Percentiles rank a stretch among this genome's conserved stretches.
phyloP scores from a whole-genome alignment of 495 filamentous ascomycete species.

The Chaetomium cochliodes region DNA sequence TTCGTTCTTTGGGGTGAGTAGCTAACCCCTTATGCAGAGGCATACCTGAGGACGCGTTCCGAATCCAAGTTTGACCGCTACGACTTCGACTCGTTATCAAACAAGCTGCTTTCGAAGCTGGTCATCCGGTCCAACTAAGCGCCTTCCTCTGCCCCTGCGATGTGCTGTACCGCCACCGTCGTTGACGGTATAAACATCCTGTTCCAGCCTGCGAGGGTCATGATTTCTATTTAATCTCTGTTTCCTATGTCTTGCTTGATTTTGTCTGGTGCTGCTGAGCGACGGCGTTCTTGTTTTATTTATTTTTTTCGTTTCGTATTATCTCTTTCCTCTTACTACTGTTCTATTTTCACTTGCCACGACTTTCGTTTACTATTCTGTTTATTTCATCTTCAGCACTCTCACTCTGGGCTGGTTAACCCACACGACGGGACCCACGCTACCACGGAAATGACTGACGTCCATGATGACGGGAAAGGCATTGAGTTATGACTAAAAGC shows the following conservation, averaged over 20 bases:
- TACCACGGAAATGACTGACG: constrained; percentile 30
- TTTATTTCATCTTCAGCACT: constrained; percentile 19
- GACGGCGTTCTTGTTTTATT: constrained; percentile 27
- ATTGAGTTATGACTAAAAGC: constrained; percentile 23
- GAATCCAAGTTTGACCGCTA: constrained; percentile 75
- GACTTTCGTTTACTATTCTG: constrained; percentile 16
- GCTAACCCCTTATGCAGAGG: constrained; percentile 42
- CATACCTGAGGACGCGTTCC: constrained; percentile 55
- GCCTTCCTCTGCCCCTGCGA: constrained; percentile 17
- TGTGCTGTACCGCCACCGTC: constrained; percentile 23
- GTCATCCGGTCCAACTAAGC: constrained; percentile 85
- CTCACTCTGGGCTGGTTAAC: constrained; percentile 23
- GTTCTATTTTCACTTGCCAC: constrained; percentile 31
- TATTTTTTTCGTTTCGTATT: constrained; percentile 5
- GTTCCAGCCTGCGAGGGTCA: constrained; percentile 5
- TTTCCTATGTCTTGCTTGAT: constrained; percentile 9
- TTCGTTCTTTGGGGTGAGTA: not conserved
- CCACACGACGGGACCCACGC: constrained; percentile 15
- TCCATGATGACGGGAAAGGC: constrained; percentile 25
- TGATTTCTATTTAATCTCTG: constrained; percentile 25
- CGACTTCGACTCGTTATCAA: constrained; percentile 90
- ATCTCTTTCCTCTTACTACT: constrained; percentile 27
- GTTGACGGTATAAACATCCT: constrained; percentile 9
- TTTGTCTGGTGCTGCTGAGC: constrained; percentile 24
- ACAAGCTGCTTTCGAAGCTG: constrained; percentile 90